Conservation (phyloP, 768 basidiomycete genomes). For the Trametes gibbosa region DNA sequence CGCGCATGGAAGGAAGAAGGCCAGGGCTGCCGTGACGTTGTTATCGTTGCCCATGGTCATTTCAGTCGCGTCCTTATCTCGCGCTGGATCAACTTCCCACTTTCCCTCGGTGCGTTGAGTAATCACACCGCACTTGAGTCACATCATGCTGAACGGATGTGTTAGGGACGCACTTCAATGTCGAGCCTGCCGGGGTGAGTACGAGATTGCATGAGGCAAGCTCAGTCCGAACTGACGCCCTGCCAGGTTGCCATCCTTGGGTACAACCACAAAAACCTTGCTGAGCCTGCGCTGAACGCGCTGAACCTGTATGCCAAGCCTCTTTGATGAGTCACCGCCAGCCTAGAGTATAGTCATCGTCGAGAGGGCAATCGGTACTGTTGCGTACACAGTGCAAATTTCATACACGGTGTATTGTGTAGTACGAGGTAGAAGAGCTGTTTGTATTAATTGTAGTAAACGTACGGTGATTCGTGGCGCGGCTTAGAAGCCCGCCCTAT, state of each 20-base stretch:
- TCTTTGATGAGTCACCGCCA: background rate
- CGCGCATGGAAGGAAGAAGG: constrained; percentile 66
- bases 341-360: too few species aligned
- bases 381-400: too few species aligned
- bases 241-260: constrained; percentile 73
- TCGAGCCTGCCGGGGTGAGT: constrained; percentile 77
- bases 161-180: constrained; percentile 73
- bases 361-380: too few species aligned
- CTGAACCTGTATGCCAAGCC: constrained; percentile 60
- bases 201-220: constrained; percentile 1
- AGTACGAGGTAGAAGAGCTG: background rate
- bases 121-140: background rate
- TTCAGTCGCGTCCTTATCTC: constrained; percentile 75
- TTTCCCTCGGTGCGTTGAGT: constrained; percentile 47
- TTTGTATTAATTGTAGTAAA: too few species aligned
- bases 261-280: constrained; percentile 79
- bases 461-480: background rate
- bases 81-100: constrained; percentile 75
- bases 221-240: background rate
- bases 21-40: constrained; percentile 67
- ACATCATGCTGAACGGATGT: constrained; percentile 9
- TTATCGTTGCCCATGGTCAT: constrained; percentile 90
- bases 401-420: background rate
- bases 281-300: constrained; percentile 74
- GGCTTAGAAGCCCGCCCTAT: background rate